These are phyloP conservation scores for Fusarium liriodendri DNA, from an alignment of 2,329 filamentous ascomycete genomes.

Conservation along the genomic window DNA sequence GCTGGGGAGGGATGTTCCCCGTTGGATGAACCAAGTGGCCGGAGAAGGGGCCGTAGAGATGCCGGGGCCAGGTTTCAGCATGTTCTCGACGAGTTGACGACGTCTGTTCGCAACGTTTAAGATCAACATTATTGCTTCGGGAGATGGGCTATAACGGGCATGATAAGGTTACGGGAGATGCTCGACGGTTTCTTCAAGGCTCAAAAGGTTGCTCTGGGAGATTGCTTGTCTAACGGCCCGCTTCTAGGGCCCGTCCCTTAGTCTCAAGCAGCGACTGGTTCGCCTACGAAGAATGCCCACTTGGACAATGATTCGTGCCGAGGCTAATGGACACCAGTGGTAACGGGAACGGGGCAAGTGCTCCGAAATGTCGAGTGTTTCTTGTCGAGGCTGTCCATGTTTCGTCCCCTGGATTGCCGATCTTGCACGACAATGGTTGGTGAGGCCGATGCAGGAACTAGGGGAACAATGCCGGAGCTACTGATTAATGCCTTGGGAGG, in stretches of 20 bases:
- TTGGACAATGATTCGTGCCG: not conserved
- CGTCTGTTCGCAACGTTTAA: not conserved
- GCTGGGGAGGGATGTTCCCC: slow-evolving; percentile 1
- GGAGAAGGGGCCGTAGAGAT: not conserved
- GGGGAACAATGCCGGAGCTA: not conserved
- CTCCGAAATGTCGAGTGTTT: slow-evolving; percentile 3
- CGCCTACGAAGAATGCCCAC: slow-evolving; percentile 10
- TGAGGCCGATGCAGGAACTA: slow-evolving; percentile 9
- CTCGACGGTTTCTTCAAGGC: not conserved
- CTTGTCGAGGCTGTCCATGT: not conserved
- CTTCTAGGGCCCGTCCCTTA: slow-evolving; percentile 1
- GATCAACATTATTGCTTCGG: not conserved
- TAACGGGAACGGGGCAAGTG: not conserved
- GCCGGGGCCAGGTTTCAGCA: not conserved
- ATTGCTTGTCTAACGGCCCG: slow-evolving; percentile 6
- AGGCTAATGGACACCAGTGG: not conserved
- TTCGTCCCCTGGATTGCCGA: slow-evolving; percentile 15
- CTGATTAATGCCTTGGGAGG: not conserved
- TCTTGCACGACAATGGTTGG: slow-evolving; percentile 23
- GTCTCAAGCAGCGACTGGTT: not conserved
- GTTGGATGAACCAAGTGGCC: not conserved
- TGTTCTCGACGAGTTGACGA: not conserved
- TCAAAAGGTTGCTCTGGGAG: slow-evolving; percentile 3
- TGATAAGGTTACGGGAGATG: slow-evolving; percentile 26
- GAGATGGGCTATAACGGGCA: not conserved